Percentiles rank a stretch among this genome's conserved stretches.
Conservation (phyloP, 768 basidiomycete species). For the Jaapia argillacea region DNA sequence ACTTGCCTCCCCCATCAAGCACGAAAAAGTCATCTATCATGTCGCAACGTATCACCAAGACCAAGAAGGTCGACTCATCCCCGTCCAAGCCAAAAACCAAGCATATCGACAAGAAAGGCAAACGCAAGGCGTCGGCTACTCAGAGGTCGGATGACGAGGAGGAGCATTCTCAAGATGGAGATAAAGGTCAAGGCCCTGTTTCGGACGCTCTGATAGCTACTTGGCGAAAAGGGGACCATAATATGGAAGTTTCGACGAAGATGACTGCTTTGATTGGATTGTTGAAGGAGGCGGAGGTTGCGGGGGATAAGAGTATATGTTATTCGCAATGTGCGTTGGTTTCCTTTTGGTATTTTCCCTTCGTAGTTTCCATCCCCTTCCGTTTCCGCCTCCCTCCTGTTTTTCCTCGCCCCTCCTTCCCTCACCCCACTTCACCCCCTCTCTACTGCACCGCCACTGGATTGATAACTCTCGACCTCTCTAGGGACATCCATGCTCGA, state of each 20-base stretch:
- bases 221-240: constrained; percentile 51
- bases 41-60: too few relatives aligned
- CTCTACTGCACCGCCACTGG: not conserved
- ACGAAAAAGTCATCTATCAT: too few relatives aligned
- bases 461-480: not conserved
- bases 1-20: too few relatives aligned
- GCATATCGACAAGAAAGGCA: constrained; percentile 1
- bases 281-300: constrained; percentile 47
- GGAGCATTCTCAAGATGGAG: constrained; percentile 7
- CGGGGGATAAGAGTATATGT: constrained; percentile 60
- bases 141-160: constrained; percentile 12
- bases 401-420: not conserved
- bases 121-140: not conserved
- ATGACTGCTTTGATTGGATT: constrained; percentile 48
- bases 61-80: too few relatives aligned
- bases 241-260: constrained; percentile 59
- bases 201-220: constrained; percentile 26
- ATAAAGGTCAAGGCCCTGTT: constrained; percentile 17
- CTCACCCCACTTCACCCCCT: too few relatives aligned
- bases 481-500: constrained; percentile 70
- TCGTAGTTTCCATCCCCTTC: too few relatives aligned
- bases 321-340: constrained; percentile 54
- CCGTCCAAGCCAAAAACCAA: constrained; percentile 3
- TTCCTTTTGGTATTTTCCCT: not conserved
- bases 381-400: too few relatives aligned